Evolutionary conservation across 176 grass and related monocot species (phyloP).

Genomic region (Juncus inflexus): DNA sequence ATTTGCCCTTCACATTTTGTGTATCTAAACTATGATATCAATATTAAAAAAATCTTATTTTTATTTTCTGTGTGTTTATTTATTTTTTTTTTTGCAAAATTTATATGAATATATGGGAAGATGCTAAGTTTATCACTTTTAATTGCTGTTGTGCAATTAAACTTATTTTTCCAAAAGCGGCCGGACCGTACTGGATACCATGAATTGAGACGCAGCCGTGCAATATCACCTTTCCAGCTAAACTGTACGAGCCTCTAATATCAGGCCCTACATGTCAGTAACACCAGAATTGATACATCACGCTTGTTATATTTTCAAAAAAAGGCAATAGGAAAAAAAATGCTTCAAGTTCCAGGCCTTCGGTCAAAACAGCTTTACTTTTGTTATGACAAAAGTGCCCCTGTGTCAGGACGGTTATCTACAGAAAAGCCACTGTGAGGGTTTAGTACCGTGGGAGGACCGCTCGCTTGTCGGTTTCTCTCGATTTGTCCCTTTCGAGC

Average conservation of each 20-base stretch:
- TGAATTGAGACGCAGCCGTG: background rate
- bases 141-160: background rate
- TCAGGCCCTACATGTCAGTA: background rate
- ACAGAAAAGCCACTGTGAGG: constrained; percentile 15
- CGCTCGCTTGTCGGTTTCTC: constrained; percentile 56
- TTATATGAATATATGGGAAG: too few species aligned
- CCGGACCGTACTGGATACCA: background rate
- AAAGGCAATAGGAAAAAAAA: constrained; percentile 9
- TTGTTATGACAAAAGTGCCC: constrained; percentile 27
- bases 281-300: background rate
- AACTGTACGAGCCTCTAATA: background rate
- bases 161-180: background rate
- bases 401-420: constrained; percentile 3
- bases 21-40: constrained; percentile 5
- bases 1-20: constrained; percentile 2
- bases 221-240: constrained; percentile 10
- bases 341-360: background rate
- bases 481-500: constrained; percentile 26
- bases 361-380: constrained; percentile 30
- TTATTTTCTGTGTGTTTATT: background rate
- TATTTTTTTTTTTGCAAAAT: background rate
- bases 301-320: background rate
- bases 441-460: constrained; percentile 33
- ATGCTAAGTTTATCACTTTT: background rate
- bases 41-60: background rate